Conservation (phyloP, 805 yeast genomes). For the Yarrowia sp. region DNA sequence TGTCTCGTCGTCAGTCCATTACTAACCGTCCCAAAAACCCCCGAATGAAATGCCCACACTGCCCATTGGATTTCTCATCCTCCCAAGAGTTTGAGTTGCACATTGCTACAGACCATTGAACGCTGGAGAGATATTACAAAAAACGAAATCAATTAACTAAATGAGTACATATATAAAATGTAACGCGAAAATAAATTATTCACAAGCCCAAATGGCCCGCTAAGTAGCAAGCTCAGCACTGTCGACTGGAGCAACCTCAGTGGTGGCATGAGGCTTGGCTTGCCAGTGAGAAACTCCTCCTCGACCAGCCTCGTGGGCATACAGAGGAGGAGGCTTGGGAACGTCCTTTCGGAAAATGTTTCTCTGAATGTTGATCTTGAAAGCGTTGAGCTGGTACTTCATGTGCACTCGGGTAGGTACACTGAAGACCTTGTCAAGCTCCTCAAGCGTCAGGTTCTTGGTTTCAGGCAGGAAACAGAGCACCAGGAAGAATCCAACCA, state of each 20-base stretch:
- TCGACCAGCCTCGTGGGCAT: conserved; percentile 10
- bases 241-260: background rate
- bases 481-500: conserved; percentile 65
- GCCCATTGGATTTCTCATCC: background rate
- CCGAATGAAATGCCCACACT: conserved; percentile 13
- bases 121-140: background rate
- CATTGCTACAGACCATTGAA: background rate
- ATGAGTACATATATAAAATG: background rate
- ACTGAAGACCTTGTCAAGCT: conserved; percentile 68
- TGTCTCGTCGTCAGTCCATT: background rate
- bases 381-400: conserved; percentile 43
- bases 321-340: conserved; percentile 22
- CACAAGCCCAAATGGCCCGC: background rate
- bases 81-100: conserved; percentile 12
- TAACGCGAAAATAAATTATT: too few relatives aligned
- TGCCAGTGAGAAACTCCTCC: background rate
- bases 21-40: background rate
- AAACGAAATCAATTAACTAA: background rate
- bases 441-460: conserved; percentile 68
- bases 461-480: conserved; percentile 60
- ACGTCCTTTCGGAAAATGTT: conserved; percentile 32
- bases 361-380: conserved; percentile 33
- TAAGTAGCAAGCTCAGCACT: background rate
- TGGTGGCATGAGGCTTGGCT: background rate
- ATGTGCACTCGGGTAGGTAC: conserved; percentile 57